Base-by-base conservation (phyloP, 2,329 filamentous ascomycete genomes). In the Calonectria pseudoreteaudii region DNA sequence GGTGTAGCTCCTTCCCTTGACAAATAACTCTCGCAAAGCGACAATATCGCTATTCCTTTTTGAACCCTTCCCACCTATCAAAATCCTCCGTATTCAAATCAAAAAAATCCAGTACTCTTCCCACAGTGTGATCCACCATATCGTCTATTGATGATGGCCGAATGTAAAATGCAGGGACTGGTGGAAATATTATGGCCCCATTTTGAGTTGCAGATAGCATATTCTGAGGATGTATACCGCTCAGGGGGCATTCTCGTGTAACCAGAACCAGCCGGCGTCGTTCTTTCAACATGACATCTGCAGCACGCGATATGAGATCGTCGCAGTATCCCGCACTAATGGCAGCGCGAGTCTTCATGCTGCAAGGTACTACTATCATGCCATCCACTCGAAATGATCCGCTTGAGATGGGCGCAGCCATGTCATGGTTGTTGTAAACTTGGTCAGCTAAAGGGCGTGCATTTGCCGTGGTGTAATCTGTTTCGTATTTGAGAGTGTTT, bases 321-420 rank as follows among this genome's bases (percentile, higher is more conserved):
- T 88, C 85, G 69, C 85, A 84, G 70, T 84, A 86, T 0, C 87
- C 87, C 1, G 81, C 77, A 26, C 82, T 78, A 4, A 89, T 83
- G 0, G 81, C 85, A 0, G 86, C 85, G 5, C 89, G 81, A 1
- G 87, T 88, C 77, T 88, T 88, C 85, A 89, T 86, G 68, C 83
- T 86, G 79, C 87, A 89, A 0, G 85, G 86, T 0, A 86, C 84
- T 2, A 89, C 78, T 18, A 89, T 86, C 87, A 89, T 89, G 14
- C 87, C 86, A 69, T 85, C 83, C 7, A 41, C 44, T 5, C 41
- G 47, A 41, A 60, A 71, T 30, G 70, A 71, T 28, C 64, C 69
- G 11, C 36, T 49, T 10, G 70, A 49, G 20, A 71, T 67, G 6
- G 52, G 31, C 11, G 70, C 70, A 11, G 64, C 28, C 28, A 71